Conservation (phyloP, 2,329 filamentous ascomycete species). For the Thelonectria rubi region DNA sequence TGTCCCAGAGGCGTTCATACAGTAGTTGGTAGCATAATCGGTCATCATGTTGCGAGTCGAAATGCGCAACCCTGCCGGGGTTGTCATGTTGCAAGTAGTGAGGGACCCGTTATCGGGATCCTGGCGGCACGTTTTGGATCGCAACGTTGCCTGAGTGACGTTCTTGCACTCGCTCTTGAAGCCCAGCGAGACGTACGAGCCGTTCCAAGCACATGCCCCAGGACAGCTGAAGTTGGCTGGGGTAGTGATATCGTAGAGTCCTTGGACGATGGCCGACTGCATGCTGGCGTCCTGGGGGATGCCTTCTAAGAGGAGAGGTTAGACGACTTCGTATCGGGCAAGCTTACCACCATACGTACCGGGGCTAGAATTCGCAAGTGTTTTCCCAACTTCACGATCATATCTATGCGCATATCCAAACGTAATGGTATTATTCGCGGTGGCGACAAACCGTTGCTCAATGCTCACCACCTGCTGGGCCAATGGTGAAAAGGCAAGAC, state of each 20-base stretch:
- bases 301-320: neutral
- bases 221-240: slow-evolving; percentile 14
- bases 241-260: slow-evolving; percentile 17
- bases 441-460: slow-evolving; percentile 3
- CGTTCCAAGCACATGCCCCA: slow-evolving; percentile 20
- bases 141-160: slow-evolving; percentile 13
- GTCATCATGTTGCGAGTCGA: neutral
- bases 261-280: slow-evolving; percentile 22
- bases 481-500: slow-evolving; percentile 18
- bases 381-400: neutral
- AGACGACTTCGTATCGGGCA: neutral
- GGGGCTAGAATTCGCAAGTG: neutral
- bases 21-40: slow-evolving; percentile 8
- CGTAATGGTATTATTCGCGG: neutral
- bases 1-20: slow-evolving; percentile 5
- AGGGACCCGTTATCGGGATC: neutral
- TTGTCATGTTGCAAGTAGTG: slow-evolving; percentile 20
- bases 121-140: neutral
- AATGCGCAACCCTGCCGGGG: slow-evolving; percentile 11
- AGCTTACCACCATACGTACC: neutral
- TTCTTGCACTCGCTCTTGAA: slow-evolving; percentile 20
- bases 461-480: slow-evolving; percentile 18
- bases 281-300: slow-evolving; percentile 15
- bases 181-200: slow-evolving; percentile 15
- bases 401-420: slow-evolving; percentile 25